Percentiles rank a stretch among this genome's conserved stretches.
phyloP scores from a whole-genome alignment of 345 rosid species.

The Euphorbia lathyris region DNA sequence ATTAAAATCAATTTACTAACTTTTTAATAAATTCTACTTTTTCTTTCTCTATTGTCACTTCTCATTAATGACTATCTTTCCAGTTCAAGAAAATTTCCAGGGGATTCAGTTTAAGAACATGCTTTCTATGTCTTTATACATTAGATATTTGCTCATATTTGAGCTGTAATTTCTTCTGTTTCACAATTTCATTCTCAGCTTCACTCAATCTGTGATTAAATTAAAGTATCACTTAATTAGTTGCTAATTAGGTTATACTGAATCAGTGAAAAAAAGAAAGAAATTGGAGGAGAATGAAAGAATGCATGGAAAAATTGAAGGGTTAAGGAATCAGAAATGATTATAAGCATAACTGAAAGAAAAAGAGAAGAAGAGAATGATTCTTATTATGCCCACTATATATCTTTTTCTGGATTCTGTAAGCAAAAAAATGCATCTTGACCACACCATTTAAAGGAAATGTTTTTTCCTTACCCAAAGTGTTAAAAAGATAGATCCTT shows the following conservation, averaged over 20 bases:
- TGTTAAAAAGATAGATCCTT: background rate
- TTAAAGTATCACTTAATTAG: background rate
- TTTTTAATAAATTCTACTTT: slow-evolving; percentile 9
- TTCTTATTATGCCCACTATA: slow-evolving; percentile 6
- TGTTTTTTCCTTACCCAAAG: background rate
- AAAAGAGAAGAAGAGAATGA: background rate
- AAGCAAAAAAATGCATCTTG: background rate
- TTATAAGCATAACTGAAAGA: background rate
- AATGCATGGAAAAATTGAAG: too few relatives aligned
- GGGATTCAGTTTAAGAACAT: too few relatives aligned
- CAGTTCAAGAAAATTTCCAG: slow-evolving; percentile 42
- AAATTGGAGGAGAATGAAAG: too few relatives aligned
- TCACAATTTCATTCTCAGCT: too few relatives aligned
- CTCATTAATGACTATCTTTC: slow-evolving; percentile 29
- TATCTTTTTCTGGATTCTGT: slow-evolving; percentile 5
- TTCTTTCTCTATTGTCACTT: slow-evolving; percentile 13
- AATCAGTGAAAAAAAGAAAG: too few relatives aligned
- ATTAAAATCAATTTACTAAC: slow-evolving; percentile 38
- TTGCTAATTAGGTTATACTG: background rate
- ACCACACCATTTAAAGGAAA: background rate
- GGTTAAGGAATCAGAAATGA: too few relatives aligned
- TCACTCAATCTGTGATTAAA: too few relatives aligned
- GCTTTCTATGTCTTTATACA: too few relatives aligned
- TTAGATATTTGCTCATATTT: background rate
- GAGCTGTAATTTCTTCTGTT: background rate